Conservation (phyloP, 768 basidiomycete genomes). For the Paxillus rubicundulus region DNA sequence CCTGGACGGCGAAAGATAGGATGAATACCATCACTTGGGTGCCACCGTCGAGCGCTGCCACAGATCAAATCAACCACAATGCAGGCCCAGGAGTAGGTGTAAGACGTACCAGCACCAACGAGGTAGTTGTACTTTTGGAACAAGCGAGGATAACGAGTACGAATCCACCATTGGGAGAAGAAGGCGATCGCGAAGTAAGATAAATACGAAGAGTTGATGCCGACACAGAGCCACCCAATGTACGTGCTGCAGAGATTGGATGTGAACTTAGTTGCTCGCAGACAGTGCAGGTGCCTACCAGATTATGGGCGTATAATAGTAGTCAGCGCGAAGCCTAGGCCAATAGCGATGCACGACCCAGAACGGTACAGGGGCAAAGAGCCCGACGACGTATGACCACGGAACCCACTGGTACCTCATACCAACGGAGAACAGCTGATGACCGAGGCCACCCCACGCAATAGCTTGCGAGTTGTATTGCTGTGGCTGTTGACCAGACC, state of each 20-base stretch:
- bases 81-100: neutral
- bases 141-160: constrained; percentile 35
- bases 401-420: constrained; percentile 40
- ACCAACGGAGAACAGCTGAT: constrained; percentile 32
- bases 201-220: constrained; percentile 28
- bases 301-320: constrained; percentile 30
- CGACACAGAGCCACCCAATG: constrained; percentile 19
- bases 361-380: constrained; percentile 39
- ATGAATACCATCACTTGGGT: constrained; percentile 57
- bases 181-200: constrained; percentile 26
- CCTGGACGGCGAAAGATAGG: constrained; percentile 48
- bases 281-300: constrained; percentile 16
- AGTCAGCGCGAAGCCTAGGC: constrained; percentile 30
- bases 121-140: constrained; percentile 40
- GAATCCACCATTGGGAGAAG: constrained; percentile 38
- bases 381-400: constrained; percentile 32
- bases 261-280: neutral
- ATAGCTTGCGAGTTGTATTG: constrained; percentile 35
- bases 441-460: constrained; percentile 39
- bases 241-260: constrained; percentile 5
- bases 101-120: constrained; percentile 39
- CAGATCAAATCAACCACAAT: neutral
- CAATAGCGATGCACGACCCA: constrained; percentile 37
- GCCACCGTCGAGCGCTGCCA: constrained; percentile 36
- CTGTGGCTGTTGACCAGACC: constrained; percentile 32